phyloP scores from a whole-genome alignment of 371 early-diverging fungal species.

The Rhizopus stolonifer region DNA sequence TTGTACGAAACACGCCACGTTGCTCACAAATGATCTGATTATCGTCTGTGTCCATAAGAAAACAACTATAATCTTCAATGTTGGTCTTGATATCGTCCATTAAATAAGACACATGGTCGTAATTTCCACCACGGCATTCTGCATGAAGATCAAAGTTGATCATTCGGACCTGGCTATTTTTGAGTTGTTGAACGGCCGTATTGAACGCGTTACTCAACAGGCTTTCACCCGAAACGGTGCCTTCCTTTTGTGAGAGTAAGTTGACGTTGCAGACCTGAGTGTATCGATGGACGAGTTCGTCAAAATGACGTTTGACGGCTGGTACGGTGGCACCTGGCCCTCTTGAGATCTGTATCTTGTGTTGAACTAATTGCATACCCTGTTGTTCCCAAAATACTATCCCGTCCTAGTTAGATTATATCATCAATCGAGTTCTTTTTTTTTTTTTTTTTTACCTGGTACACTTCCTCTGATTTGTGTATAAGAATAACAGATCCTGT shows the following conservation, averaged over 20 bases:
- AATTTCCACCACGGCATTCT: slow-evolving; percentile 75
- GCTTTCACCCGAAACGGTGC: slow-evolving; percentile 63
- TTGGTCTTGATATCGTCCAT: slow-evolving; percentile 47
- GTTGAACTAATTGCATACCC: slow-evolving; percentile 81
- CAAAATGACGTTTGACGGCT: slow-evolving; percentile 81
- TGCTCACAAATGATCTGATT: slow-evolving; percentile 64
- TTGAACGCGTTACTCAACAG: slow-evolving; percentile 71
- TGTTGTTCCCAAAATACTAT: slow-evolving; percentile 94
- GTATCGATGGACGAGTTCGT: slow-evolving; percentile 75
- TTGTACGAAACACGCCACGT: slow-evolving; percentile 85
- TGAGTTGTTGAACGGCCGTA: slow-evolving; percentile 51
- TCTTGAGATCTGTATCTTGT: slow-evolving; percentile 76
- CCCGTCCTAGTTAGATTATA: too few relatives aligned
- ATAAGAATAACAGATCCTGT: slow-evolving; percentile 63
- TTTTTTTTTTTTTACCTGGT: slow-evolving; percentile 72
- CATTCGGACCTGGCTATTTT: slow-evolving; percentile 43
- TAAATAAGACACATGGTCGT: slow-evolving; percentile 67
- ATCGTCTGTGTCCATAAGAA: slow-evolving; percentile 59
- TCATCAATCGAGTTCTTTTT: too few relatives aligned
- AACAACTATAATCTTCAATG: slow-evolving; percentile 66
- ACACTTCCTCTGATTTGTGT: slow-evolving; percentile 93
- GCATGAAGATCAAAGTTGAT: slow-evolving; percentile 85
- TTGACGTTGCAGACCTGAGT: slow-evolving; percentile 78
- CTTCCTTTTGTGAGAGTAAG: slow-evolving; percentile 71
- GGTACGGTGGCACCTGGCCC: slow-evolving; percentile 70